A percentile compares a stretch with the other conserved stretches of the same genome.
These are phyloP conservation scores for Pterocarpus macrocarpus DNA, from an alignment of 306 rosid genomes.

Conservation along the genomic window DNA sequence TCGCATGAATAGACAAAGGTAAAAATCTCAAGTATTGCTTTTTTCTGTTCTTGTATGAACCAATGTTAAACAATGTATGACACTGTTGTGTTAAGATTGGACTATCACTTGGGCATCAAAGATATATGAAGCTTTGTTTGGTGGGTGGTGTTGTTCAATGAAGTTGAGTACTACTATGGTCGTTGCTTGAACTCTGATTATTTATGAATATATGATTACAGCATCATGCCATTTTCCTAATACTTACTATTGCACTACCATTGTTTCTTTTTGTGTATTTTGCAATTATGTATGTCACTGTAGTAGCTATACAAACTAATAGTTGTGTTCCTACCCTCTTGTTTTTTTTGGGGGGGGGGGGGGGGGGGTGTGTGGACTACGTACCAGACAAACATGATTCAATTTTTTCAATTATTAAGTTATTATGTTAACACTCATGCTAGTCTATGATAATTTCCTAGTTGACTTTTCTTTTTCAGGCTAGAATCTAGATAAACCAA, in stretches of 20 bases:
- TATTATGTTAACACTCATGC: neutral
- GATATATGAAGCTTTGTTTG: neutral
- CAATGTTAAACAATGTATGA: neutral
- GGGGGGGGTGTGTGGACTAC: too few relatives aligned
- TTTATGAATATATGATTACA: neutral
- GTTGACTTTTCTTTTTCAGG: neutral
- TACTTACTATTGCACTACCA: neutral
- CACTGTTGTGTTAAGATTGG: neutral
- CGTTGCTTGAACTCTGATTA: neutral
- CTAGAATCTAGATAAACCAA: neutral
- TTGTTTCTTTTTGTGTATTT: neutral
- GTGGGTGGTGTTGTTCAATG: neutral
- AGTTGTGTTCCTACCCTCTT: too few relatives aligned
- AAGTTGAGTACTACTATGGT: neutral
- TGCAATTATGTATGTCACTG: neutral
- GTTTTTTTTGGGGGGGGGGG: too few relatives aligned
- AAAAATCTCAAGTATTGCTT: neutral
- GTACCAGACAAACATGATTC: too few relatives aligned
- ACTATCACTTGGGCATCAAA: neutral
- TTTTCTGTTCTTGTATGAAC: neutral
- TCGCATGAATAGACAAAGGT: constrained; percentile 93
- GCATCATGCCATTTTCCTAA: neutral
- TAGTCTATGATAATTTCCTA: neutral
- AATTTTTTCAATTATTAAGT: too few relatives aligned
- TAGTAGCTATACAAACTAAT: neutral